Conservation (phyloP, 495 filamentous ascomycete species). For the Penicillium malachiteum region DNA sequence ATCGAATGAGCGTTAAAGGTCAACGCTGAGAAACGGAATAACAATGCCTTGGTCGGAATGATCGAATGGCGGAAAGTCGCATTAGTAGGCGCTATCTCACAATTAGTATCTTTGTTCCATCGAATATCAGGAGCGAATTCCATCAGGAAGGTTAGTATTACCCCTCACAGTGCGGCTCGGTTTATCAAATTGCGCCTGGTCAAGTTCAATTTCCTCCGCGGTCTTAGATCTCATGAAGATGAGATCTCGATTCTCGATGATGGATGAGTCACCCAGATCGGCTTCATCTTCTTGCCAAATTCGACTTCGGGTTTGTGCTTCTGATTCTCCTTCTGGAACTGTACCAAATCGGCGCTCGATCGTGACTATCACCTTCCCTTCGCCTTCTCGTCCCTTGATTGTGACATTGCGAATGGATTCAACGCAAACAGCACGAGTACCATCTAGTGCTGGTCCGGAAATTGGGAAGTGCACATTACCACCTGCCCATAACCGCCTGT, state of each 20-base stretch:
- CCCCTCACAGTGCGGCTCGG: constrained; percentile 37
- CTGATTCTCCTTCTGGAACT: constrained; percentile 35
- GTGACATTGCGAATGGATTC: constrained; percentile 65
- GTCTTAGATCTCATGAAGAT: constrained; percentile 59
- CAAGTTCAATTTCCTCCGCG: constrained; percentile 27
- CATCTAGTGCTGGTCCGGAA: constrained; percentile 43
- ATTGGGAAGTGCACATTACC: constrained; percentile 47
- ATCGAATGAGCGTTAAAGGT: constrained; percentile 86
- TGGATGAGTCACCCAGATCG: constrained; percentile 30
- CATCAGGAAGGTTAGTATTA: constrained; percentile 22
- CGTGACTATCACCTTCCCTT: constrained; percentile 60
- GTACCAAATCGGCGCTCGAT: constrained; percentile 53
- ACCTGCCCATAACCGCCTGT: constrained; percentile 78
- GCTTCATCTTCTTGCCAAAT: constrained; percentile 45
- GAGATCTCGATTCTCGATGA: constrained; percentile 57
- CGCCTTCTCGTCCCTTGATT: constrained; percentile 51
- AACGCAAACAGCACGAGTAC: constrained; percentile 53
- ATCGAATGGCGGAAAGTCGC: constrained; percentile 63
- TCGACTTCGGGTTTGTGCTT: constrained; percentile 35
- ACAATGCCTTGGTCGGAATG: constrained; percentile 59
- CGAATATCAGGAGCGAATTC: no score
- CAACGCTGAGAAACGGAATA: constrained; percentile 83
- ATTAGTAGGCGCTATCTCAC: constrained; percentile 31
- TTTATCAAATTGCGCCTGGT: constrained; percentile 27
- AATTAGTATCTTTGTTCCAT: not conserved